phyloP scores from a whole-genome alignment of 202 grass and related monocot genomes.

The Zizania palustris region DNA sequence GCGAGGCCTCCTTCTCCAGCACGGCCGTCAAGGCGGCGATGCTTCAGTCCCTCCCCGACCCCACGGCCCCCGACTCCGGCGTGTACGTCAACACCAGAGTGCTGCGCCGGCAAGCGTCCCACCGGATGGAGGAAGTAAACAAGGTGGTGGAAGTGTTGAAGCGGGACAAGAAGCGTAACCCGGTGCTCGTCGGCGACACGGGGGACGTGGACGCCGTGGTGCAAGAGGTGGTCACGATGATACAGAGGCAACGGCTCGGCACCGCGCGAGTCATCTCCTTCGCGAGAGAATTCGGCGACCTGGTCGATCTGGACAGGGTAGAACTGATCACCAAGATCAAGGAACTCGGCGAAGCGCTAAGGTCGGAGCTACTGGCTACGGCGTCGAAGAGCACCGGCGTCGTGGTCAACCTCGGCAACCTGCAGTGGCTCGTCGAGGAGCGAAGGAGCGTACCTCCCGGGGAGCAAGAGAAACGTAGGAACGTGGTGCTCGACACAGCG shows the following conservation, averaged over 20 bases:
- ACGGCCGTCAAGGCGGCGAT: constrained; percentile 66
- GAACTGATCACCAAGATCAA: constrained; percentile 54
- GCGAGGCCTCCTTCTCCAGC: constrained; percentile 89
- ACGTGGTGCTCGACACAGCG: constrained; percentile 51
- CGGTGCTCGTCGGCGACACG: constrained; percentile 82
- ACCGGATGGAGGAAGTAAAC: constrained; percentile 58
- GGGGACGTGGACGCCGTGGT: constrained; percentile 62
- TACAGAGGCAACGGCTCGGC: constrained; percentile 55
- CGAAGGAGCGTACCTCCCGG: background rate
- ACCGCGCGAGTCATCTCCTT: constrained; percentile 60
- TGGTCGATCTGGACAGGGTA: constrained; percentile 45
- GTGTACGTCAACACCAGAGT: constrained; percentile 43
- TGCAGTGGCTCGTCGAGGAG: constrained; percentile 84
- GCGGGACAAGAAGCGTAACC: constrained; percentile 66
- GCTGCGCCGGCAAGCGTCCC: constrained; percentile 44
- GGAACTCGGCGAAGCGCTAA: constrained; percentile 52
- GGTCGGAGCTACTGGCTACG: constrained; percentile 35
- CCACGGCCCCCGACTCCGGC: constrained; percentile 33
- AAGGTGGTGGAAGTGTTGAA: constrained; percentile 73
- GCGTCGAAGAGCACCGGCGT: constrained; percentile 27
- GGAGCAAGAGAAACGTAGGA: constrained; percentile 38
- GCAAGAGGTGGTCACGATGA: constrained; percentile 58
- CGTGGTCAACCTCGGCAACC: constrained; percentile 78
- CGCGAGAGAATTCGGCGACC: constrained; percentile 40
- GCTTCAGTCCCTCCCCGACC: constrained; percentile 54